Evolutionary conservation across 306 rosid genomes (phyloP), one percentile per base, ranked within the genome.

Genomic region (Senna siamea): DNA sequence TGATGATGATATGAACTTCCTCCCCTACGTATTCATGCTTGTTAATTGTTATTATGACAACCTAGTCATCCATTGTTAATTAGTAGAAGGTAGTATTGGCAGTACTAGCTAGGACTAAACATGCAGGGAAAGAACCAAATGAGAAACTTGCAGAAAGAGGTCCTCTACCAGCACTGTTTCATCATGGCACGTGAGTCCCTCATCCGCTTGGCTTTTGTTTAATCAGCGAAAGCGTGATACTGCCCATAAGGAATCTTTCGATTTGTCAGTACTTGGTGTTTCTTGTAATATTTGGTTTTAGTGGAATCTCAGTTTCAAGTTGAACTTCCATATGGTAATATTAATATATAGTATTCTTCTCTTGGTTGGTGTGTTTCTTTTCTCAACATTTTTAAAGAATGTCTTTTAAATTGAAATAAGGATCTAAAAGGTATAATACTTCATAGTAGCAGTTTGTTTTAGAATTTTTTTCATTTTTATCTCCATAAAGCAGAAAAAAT

Each of bases 171-270:
- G 53, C 53, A 48, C 20, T 7, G 26, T 7, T 48, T 32, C 35
- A 47, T 22, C 18, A 13, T 22, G 56, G 62, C 78, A 78, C 60
- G 66, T 78, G 77, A 70, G 22, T 18, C 66, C 37, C 51, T 11
- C 41, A 26, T 57, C 30, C 38, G 12, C 2, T 57, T 13, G 63
- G 18, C 0, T 56, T 56, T 26, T 56, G 62, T 20, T 56, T 14
- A 30, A 15, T 53, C 19, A 2, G 58, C 4, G 22, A 5, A 48
- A 18, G 57, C 5, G 1, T 52, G 11, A n/a, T n/a, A 18, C n/a
- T 34, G 51, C 32, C 70, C 83, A 73, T 59, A 52, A 35, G 53
- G 76, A 58, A 73, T 60, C 66, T 40, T 50, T 58, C 7, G 32
- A 17, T 66, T 67, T 66, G 75, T 73, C 75, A 15, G 20, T 52